Base-by-base conservation (phyloP, 176 grass and related monocot species). In the Triticum dicoccoides region DNA sequence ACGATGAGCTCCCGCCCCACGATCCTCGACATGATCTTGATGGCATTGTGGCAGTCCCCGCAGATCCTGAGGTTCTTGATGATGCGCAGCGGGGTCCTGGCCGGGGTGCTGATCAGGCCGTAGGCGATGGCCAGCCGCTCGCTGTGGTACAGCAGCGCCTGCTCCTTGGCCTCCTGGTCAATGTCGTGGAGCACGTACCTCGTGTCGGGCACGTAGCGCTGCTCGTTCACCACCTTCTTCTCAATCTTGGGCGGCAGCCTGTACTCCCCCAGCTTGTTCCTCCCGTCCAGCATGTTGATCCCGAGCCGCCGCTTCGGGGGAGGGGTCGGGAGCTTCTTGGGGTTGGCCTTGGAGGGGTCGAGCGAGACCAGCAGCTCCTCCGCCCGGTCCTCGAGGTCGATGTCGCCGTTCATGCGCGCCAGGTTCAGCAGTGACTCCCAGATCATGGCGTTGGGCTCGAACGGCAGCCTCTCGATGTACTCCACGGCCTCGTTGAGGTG, bases 31-130 rank as follows among this genome's bases (percentile, higher is more conserved):
- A 94, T 97, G 51, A 97, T 94, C 88, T 94, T 94, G 78, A 97
- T 97, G 3, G 95, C 95, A 80, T 97, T 97, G 81, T 97, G 95
- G 80, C 95, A 97, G 85, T 97, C 95, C 2, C 95, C 95, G 3
- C 95, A 97, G 21, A 97, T 94, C 86, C 95, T 92, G 33, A 97
- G 91, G 89, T 94, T 94, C 84, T 97, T 97, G 81, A 94, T 97
- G 66, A 97, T 94, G 41, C 92, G 90, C 68, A 97, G 92, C 0
- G 95, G 95, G 11, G 95, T 94, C 83, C 95, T 94, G 6, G 95
- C 92, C 0, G 95, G 95, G 32, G 95, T 97, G 89, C 95, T 97
- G 27, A 97, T 97, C 67, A 94, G 81, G 13, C 95, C 90, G 69
- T 94, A 97, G 29, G 95, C 95, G 80, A 97, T 97, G 0, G 95